These are phyloP conservation scores for Solanum pennellii DNA, from an alignment of 257 asterid genomes.

Conservation along the genomic window DNA sequence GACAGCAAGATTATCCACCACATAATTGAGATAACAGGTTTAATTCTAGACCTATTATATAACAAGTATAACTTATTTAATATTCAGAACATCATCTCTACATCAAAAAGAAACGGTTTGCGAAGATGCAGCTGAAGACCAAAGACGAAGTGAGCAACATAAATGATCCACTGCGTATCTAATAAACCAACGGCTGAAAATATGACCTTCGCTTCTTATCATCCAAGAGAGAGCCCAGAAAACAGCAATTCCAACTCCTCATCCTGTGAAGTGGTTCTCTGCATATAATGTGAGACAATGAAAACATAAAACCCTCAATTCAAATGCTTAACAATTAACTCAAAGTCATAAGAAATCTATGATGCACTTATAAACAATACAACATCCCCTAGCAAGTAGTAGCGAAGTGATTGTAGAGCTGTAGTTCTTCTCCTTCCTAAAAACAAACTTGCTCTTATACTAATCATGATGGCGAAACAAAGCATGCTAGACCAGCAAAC, in stretches of 20 bases:
- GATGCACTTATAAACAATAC: background rate
- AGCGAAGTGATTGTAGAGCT: background rate
- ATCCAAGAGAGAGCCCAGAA: slow-evolving; percentile 64
- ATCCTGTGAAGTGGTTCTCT: slow-evolving; percentile 68
- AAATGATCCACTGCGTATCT: background rate
- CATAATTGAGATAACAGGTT: background rate
- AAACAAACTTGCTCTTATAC: background rate
- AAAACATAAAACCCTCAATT: background rate
- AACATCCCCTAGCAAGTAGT: background rate
- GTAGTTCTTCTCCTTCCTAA: background rate
- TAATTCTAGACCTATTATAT: background rate
- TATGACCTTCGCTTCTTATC: background rate
- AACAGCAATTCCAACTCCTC: slow-evolving; percentile 80
- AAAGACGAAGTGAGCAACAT: background rate
- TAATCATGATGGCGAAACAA: background rate
- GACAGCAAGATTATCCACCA: background rate
- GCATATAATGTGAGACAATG: slow-evolving; percentile 11
- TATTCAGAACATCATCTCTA: background rate
- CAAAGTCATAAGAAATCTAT: background rate
- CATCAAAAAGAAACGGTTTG: background rate
- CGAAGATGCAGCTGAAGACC: background rate
- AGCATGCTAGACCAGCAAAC: background rate
- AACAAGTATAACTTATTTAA: background rate
- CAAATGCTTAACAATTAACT: background rate
- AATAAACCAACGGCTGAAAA: background rate